These are phyloP conservation scores for Backusella tuberculispora DNA, from an alignment of 192 early-diverging fungal genomes.

Conservation along the genomic window DNA sequence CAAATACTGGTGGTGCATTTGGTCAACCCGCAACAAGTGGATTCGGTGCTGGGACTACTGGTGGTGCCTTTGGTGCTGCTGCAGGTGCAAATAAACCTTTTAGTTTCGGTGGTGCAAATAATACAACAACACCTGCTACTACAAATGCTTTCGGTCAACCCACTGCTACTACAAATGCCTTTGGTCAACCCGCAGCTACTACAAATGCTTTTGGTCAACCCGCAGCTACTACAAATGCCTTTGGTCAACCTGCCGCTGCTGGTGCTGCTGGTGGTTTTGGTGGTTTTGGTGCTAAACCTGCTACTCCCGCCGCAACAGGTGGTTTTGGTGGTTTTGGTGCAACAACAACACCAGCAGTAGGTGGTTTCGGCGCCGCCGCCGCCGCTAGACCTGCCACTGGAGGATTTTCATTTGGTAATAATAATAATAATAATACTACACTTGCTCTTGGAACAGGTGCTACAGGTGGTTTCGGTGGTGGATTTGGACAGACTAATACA, in stretches of 20 bases:
- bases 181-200: slow-evolving; percentile 24
- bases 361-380: slow-evolving; percentile 37
- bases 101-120: neutral
- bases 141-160: slow-evolving; percentile 6
- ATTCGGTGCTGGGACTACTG: slow-evolving; percentile 11
- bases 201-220: slow-evolving; percentile 19
- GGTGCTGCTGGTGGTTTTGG: slow-evolving; percentile 27
- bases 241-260: slow-evolving; percentile 34
- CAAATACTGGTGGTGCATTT: slow-evolving; percentile 9
- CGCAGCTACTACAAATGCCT: slow-evolving; percentile 4
- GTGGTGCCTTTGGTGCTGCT: slow-evolving; percentile 22
- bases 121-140: neutral
- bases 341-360: slow-evolving; percentile 37
- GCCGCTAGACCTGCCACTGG: slow-evolving; percentile 36
- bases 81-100: neutral
- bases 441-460: slow-evolving; percentile 17
- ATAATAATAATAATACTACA: too few species aligned
- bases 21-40: slow-evolving; percentile 38
- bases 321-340: slow-evolving; percentile 38
- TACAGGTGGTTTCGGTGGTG: slow-evolving; percentile 33
- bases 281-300: neutral
- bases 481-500: neutral
- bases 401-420: too few species aligned
- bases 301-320: slow-evolving; percentile 8
- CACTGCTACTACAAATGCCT: slow-evolving; percentile 2